Base-by-base conservation (phyloP, 768 basidiomycete species). In the Chiua virens region DNA sequence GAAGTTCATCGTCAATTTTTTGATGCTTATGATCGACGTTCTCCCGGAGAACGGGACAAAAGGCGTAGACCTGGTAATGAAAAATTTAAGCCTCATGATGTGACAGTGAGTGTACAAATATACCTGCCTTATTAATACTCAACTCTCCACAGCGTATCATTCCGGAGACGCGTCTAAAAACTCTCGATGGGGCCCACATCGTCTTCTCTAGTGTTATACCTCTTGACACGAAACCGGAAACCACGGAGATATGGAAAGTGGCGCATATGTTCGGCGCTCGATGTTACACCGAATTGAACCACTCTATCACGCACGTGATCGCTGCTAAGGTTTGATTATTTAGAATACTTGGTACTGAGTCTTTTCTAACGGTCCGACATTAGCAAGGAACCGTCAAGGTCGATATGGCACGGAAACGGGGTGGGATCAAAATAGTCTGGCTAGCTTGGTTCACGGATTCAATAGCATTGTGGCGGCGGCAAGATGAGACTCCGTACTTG, bases 201-300 rank as follows among this genome's bases (percentile, higher is more conserved):
- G 76, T 96, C 32, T 98, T 99, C 71, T 98, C 96, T 1, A 92
- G 94, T 50, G 84, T 99, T 36, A 94, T 98, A 49, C 94, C 96
- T 5, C 79, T 95, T n/a, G 87, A 92, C 60, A 85, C 83, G 4
- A 76, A 73, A 49, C 88, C 92, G 34, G 86, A 93, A 67, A 75
- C 77, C 42, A 89, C 81, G 45, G 92, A 93, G 60, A 82, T 92
- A 44, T 96, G 92, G 92, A 78, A 81, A 58, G 77, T 87, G 66
- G 92, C 96, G 13, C 78, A 80, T 42, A 86, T 89, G 71, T 98
- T 97, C 60, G 96, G 96, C 9, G 96, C 96, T 3, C 76, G 75
- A 42, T 91, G 87, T 67, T 79, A 84, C 42, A 85, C 79, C 15
- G 85, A 92, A 55, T 65, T 97, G 36, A 77, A 76, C 5, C 68